phyloP scores from a whole-genome alignment of 2,329 filamentous ascomycete species.

The Alternaria infectoria region DNA sequence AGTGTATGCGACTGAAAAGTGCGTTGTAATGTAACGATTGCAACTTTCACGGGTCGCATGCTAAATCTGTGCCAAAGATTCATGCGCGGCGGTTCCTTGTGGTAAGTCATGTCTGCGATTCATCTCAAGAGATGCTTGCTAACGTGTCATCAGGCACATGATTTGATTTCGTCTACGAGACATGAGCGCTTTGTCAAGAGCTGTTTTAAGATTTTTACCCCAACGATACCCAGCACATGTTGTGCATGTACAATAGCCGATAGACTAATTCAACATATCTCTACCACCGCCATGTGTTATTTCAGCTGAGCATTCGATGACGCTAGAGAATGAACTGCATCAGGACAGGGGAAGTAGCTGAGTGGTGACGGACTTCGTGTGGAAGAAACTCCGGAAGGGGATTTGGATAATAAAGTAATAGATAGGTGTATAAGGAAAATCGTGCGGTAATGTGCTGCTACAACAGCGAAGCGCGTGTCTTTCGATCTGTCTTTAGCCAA shows the following conservation, averaged over 20 bases:
- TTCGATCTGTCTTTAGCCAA: neutral
- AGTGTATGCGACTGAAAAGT: constrained; percentile 64
- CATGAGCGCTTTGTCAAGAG: neutral
- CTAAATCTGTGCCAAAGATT: constrained; percentile 15
- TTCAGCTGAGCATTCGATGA: neutral
- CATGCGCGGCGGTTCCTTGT: constrained; percentile 21
- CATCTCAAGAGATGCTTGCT: neutral
- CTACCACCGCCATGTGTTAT: neutral
- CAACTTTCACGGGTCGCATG: neutral
- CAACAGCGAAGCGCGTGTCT: neutral
- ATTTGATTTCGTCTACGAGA: neutral
- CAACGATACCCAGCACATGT: constrained; percentile 1
- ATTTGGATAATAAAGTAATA: neutral
- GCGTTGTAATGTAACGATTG: constrained; percentile 62
- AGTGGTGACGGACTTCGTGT: neutral
- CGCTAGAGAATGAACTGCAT: neutral
- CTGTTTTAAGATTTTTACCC: neutral
- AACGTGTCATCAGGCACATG: neutral
- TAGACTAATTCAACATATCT: neutral
- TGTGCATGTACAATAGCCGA: neutral
- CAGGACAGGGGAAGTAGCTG: neutral
- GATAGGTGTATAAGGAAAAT: neutral
- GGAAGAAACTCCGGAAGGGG: neutral
- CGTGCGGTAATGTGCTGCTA: constrained; percentile 6
- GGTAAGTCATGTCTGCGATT: constrained; percentile 1